Percentiles rank a stretch among this genome's conserved stretches.
These are phyloP conservation scores for Kappamyces sp. DNA, from an alignment of 192 early-diverging fungal species.

Conservation along the genomic window DNA sequence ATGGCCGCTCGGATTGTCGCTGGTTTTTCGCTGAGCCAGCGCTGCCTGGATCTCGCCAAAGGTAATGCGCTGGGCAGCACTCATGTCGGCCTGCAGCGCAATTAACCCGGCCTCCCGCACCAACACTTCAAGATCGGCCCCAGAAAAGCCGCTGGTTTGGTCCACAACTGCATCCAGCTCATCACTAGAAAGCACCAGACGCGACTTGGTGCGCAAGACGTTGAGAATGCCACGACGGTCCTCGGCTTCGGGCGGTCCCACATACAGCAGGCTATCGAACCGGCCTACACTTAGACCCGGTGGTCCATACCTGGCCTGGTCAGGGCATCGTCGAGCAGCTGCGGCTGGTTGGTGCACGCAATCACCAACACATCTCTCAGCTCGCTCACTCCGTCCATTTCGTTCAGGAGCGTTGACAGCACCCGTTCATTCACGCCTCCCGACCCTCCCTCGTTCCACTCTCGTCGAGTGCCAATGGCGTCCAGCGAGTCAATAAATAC, in stretches of 20 bases:
- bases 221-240: constrained; percentile 55
- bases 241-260: constrained; percentile 35
- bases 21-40: not conserved
- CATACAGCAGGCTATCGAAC: constrained; percentile 76
- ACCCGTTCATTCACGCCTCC: constrained; percentile 82
- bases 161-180: constrained; percentile 40
- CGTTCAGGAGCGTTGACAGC: constrained; percentile 81
- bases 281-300: constrained; percentile 33
- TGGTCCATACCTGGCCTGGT: constrained; percentile 58
- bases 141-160: constrained; percentile 54
- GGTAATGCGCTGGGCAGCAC: not conserved
- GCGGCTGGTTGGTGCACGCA: constrained; percentile 71
- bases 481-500: constrained; percentile 96
- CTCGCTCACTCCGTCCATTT: constrained; percentile 93
- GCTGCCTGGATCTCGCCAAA: not conserved
- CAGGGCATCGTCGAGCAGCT: constrained; percentile 80
- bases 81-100: constrained; percentile 11
- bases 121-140: constrained; percentile 51
- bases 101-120: constrained; percentile 31
- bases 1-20: constrained; percentile 8
- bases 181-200: constrained; percentile 40
- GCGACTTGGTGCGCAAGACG: not conserved
- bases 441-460: constrained; percentile 44
- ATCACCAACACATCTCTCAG: constrained; percentile 75
- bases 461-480: constrained; percentile 74